These are phyloP conservation scores for Aspergillus sp. DNA, from an alignment of 2,329 filamentous ascomycete genomes.

Conservation along the genomic window DNA sequence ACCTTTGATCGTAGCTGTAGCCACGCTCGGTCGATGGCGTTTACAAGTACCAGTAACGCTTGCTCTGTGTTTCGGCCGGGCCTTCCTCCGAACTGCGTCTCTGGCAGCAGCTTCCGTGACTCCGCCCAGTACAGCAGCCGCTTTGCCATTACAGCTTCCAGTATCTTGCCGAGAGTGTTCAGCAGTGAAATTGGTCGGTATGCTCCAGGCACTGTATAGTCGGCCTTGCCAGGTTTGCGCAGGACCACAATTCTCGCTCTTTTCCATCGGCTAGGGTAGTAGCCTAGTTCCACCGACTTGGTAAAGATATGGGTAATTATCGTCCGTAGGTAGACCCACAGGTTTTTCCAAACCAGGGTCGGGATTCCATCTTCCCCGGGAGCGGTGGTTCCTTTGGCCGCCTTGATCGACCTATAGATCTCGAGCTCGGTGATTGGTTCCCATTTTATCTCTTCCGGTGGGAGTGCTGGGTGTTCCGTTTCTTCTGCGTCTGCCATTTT, in stretches of 20 bases:
- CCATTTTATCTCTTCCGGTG: conserved; percentile 12
- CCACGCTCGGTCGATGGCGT: conserved; percentile 17
- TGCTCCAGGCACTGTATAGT: conserved; percentile 21
- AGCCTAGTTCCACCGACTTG: conserved; percentile 13
- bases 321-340: background rate
- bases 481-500: conserved; percentile 6
- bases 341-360: conserved; percentile 12
- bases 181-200: conserved; percentile 28
- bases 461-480: background rate
- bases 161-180: conserved; percentile 21
- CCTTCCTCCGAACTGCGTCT: conserved; percentile 22
- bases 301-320: conserved; percentile 13
- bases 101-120: conserved; percentile 18
- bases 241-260: conserved; percentile 21
- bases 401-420: conserved; percentile 12
- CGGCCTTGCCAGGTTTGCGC: conserved; percentile 23
- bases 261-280: conserved; percentile 21
- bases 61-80: conserved; percentile 18
- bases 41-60: conserved; percentile 20
- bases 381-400: conserved; percentile 16
- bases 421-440: conserved; percentile 17
- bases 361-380: conserved; percentile 16
- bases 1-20: conserved; percentile 9
- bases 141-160: conserved; percentile 18
- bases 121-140: conserved; percentile 18